Base-by-base conservation (phyloP, 495 filamentous ascomycete species). In the Penicillium canescens region DNA sequence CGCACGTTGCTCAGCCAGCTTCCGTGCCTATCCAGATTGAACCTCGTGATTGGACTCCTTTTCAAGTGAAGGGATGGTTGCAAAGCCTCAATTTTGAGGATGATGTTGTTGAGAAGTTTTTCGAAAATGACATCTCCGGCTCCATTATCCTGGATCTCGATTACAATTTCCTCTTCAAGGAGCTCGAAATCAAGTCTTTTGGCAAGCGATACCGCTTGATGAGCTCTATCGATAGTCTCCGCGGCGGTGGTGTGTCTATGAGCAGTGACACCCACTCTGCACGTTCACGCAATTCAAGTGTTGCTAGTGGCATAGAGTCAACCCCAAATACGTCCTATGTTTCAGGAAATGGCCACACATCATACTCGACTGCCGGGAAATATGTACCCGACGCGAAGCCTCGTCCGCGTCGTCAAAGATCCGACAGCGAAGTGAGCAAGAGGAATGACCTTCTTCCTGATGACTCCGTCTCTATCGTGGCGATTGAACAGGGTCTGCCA, bases 141-240 rank as follows among this genome's bases (percentile, higher is more conserved):
- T 72, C 84, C 3, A 85, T 97, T 44, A 77, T 98, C 1, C 82
- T 93, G 21, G 86, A 88, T 13, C 74, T 98, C n/a, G 88, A 96
- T 62, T 83, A 89, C 58, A 90, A 96, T 33, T 92, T 97, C 63
- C 77, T 98, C 28, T 31, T 31, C n/a, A 91, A 92, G 62, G 94
- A 98, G 71, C 84, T 97, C 5, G 88, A 88, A 18, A 95, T 98
- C 54, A 72, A 79, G n/a, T 97, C 94, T 0, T 97, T 97, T 70
- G 94, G 94, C 13, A 91, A 93, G 57, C 83, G 94, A 18, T 91
- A 91, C 46, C 82, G 81, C 54, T 62, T 98, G 0, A 96, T 95
- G 92, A 83, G 84, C 57, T 86, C 88, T 55, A 96, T 98, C 50
- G 81, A 87, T 58, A 69, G 77, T 8, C 81, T 96, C 11, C 79